A percentile compares a stretch with the other conserved stretches of the same genome.
These are phyloP conservation scores for Ogataea dorogensis DNA, from an alignment of 805 yeast species.

Conservation along the genomic window DNA sequence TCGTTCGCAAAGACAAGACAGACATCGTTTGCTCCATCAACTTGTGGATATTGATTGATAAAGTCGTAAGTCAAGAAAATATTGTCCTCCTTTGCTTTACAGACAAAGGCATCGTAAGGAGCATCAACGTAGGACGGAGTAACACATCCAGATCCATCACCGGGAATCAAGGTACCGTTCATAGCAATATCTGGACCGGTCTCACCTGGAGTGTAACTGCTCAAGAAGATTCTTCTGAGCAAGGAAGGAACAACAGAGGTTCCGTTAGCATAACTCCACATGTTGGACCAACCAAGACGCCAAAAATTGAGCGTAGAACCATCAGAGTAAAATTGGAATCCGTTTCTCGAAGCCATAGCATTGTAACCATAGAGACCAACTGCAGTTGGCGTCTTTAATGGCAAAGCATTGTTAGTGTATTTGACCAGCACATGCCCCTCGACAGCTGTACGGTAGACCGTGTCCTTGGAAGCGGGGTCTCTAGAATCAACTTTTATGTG, in stretches of 20 bases:
- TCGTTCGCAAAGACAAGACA: constrained; percentile 56
- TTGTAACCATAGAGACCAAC: constrained; percentile 18
- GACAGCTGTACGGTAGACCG: constrained; percentile 52
- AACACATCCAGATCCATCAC: constrained; percentile 67
- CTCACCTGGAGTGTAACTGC: constrained; percentile 4
- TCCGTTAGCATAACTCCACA: constrained; percentile 13
- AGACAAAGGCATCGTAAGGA: constrained; percentile 54
- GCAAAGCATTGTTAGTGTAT: constrained; percentile 50
- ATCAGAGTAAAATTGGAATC: constrained; percentile 1
- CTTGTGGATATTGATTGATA: constrained; percentile 41
- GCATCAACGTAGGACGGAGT: constrained; percentile 56
- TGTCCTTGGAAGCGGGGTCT: constrained; percentile 45
- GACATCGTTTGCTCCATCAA: constrained; percentile 45
- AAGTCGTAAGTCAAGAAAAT: constrained; percentile 17
- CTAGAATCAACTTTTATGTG: constrained; percentile 57
- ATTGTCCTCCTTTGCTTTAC: constrained; percentile 36
- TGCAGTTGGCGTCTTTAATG: constrained; percentile 55
- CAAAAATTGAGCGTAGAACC: constrained; percentile 6
- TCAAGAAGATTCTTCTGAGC: constrained; percentile 8
- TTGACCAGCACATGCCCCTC: constrained; percentile 58
- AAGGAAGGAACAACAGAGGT: constrained; percentile 2
- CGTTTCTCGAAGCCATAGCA: constrained; percentile 11
- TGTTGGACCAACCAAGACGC: constrained; percentile 8
- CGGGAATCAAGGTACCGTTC: constrained; percentile 54
- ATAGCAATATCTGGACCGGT: constrained; percentile 25